Percentiles rank a stretch among this genome's conserved stretches.
Evolutionary conservation across 306 rosid genomes (phyloP).

Genomic region (Lotus japonicus): DNA sequence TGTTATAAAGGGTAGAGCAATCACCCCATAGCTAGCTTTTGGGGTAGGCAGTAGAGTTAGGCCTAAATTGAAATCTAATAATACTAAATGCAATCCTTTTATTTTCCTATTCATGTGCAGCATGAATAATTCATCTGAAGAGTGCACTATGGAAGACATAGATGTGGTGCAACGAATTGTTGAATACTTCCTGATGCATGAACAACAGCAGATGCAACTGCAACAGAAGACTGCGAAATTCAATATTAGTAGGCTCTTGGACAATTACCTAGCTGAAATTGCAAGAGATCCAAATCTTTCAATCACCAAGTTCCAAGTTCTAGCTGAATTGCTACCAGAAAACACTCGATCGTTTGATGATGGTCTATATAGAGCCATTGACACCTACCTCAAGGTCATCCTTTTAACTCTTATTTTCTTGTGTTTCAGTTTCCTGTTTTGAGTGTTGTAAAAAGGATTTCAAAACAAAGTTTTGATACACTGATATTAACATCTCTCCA

Average conservation of each 20-base stretch:
- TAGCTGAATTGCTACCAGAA: slow-evolving; percentile 79
- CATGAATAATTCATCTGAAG: slow-evolving; percentile 46
- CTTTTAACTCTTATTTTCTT: slow-evolving; percentile 10
- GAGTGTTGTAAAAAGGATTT: background rate
- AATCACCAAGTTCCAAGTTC: slow-evolving; percentile 69
- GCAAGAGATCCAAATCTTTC: slow-evolving; percentile 88
- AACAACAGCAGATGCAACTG: slow-evolving; percentile 57
- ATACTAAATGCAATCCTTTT: slow-evolving; percentile 16
- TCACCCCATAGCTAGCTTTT: too few relatives aligned
- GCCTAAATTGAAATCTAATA: too few relatives aligned
- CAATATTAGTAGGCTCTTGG: slow-evolving; percentile 78
- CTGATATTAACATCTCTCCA: slow-evolving; percentile 28
- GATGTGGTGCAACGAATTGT: slow-evolving; percentile 77
- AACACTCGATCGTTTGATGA: slow-evolving; percentile 66
- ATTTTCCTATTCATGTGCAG: slow-evolving; percentile 11
- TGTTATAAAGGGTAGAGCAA: too few relatives aligned
- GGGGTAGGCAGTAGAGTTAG: too few relatives aligned
- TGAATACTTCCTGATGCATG: slow-evolving; percentile 89
- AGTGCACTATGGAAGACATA: slow-evolving; percentile 64
- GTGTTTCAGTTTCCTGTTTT: slow-evolving; percentile 2
- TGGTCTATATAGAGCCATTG: slow-evolving; percentile 94
- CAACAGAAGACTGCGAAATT: slow-evolving; percentile 53
- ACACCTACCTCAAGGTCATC: slow-evolving; percentile 78
- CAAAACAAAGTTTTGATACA: slow-evolving; percentile 17
- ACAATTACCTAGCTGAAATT: slow-evolving; percentile 83